These are phyloP conservation scores for Elymus sibiricus DNA, from an alignment of 176 grass and related monocot genomes.

Conservation along the genomic window DNA sequence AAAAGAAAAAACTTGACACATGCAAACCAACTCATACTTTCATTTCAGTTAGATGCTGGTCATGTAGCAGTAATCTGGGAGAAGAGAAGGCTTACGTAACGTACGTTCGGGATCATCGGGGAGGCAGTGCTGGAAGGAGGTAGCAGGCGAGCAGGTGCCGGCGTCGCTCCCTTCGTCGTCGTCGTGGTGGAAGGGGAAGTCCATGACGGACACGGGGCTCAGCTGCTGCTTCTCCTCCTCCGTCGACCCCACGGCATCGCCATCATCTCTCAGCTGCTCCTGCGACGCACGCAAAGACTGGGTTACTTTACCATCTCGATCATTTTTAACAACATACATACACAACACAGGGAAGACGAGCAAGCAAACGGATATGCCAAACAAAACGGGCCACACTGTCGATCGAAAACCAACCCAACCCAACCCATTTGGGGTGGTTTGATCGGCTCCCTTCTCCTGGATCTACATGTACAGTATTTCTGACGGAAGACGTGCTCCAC, in stretches of 20 bases:
- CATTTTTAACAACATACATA: background rate
- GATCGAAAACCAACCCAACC: no score
- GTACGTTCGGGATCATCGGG: conserved; percentile 19
- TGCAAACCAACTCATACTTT: no score
- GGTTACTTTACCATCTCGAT: background rate
- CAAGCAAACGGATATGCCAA: no score
- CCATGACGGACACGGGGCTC: conserved; percentile 68
- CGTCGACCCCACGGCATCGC: conserved; percentile 29
- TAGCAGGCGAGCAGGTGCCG: conserved; percentile 12
- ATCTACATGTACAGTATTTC: background rate
- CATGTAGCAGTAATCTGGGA: background rate
- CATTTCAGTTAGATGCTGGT: no score
- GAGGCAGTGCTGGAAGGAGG: conserved; percentile 1
- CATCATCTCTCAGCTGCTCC: background rate
- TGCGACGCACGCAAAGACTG: background rate
- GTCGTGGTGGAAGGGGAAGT: conserved; percentile 60
- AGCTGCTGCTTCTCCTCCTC: conserved; percentile 68
- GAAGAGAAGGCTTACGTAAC: background rate
- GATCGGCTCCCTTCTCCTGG: background rate
- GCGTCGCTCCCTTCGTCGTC: conserved; percentile 32
- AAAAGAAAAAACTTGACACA: no score
- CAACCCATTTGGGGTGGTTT: background rate
- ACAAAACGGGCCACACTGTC: no score
- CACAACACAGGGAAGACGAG: no score
- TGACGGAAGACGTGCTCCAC: background rate